Evolutionary conservation across 176 grass and related monocot species (phyloP).

Genomic region (Coix lacrymajobi): DNA sequence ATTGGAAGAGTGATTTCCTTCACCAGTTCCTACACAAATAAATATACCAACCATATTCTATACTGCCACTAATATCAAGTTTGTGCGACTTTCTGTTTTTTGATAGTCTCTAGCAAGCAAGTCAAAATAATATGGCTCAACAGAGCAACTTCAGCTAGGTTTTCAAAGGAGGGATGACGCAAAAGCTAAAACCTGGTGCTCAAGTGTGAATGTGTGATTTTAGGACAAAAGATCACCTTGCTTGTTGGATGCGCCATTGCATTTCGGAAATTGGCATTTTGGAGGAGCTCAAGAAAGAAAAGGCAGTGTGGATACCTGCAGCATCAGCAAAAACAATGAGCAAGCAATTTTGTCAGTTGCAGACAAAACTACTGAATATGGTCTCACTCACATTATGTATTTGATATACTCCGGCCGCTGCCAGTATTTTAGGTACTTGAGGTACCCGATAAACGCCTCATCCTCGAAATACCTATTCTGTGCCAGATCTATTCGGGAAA

Average conservation of each 20-base stretch:
- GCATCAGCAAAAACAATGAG: neutral
- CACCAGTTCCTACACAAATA: slow-evolving; percentile 5
- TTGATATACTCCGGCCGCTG: slow-evolving; percentile 88
- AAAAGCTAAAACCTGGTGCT: neutral
- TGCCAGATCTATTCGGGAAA: slow-evolving; percentile 66
- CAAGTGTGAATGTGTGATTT: neutral
- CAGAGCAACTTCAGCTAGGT: neutral
- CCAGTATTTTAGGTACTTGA: slow-evolving; percentile 96
- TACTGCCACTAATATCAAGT: neutral
- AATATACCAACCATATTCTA: neutral
- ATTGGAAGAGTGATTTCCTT: too few species aligned
- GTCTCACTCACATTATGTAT: slow-evolving; percentile 76
- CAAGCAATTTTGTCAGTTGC: neutral
- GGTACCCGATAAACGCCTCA: slow-evolving; percentile 81
- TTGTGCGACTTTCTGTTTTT: neutral
- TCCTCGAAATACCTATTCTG: slow-evolving; percentile 98
- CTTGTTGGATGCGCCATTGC: slow-evolving; percentile 95
- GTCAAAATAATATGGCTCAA: neutral
- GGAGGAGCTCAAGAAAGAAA: slow-evolving; percentile 97
- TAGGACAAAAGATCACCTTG: slow-evolving; percentile 54
- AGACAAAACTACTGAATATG: neutral
- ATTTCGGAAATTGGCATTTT: slow-evolving; percentile 88
- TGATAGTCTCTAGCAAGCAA: neutral
- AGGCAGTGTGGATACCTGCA: slow-evolving; percentile 95
- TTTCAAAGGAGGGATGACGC: neutral